Evolutionary conservation across 1,284 basidiomycete genomes (phyloP).

Genomic region (Boletellus dicymbophilus): DNA sequence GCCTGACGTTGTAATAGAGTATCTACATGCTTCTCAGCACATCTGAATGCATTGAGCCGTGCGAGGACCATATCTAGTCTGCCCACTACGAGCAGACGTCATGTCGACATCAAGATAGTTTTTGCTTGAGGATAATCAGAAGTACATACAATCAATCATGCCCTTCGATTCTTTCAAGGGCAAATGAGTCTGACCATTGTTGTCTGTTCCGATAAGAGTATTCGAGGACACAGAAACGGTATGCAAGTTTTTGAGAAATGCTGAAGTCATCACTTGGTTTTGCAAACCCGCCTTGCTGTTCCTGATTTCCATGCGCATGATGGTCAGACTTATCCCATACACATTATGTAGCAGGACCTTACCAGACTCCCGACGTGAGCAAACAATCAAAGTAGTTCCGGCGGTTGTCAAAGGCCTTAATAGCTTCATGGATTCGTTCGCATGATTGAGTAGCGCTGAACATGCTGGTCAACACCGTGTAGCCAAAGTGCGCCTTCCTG

Average conservation of each 20-base stretch:
- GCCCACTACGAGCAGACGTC: background rate
- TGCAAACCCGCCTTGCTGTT: background rate
- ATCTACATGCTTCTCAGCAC: background rate
- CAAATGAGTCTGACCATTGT: too few relatives aligned
- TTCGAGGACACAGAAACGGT: background rate
- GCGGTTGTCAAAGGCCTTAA: background rate
- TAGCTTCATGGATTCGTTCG: background rate
- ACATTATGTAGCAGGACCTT: too few relatives aligned
- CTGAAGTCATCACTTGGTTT: background rate
- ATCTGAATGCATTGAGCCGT: background rate
- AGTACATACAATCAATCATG: background rate
- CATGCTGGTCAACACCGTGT: background rate
- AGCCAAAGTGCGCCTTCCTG: background rate
- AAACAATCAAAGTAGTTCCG: conserved; percentile 1
- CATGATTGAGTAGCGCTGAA: background rate
- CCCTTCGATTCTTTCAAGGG: background rate
- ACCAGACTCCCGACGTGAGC: background rate
- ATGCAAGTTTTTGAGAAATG: background rate
- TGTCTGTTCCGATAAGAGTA: too few relatives aligned
- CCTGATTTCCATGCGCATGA: too few relatives aligned
- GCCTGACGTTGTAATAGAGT: conserved; percentile 1
- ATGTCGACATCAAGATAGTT: background rate
- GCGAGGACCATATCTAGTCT: background rate
- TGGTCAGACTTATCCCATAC: too few relatives aligned
- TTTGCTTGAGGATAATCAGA: background rate